These are phyloP conservation scores for Vitis amurensis DNA, from an alignment of 164 flowering plant genomes.

Conservation along the genomic window DNA sequence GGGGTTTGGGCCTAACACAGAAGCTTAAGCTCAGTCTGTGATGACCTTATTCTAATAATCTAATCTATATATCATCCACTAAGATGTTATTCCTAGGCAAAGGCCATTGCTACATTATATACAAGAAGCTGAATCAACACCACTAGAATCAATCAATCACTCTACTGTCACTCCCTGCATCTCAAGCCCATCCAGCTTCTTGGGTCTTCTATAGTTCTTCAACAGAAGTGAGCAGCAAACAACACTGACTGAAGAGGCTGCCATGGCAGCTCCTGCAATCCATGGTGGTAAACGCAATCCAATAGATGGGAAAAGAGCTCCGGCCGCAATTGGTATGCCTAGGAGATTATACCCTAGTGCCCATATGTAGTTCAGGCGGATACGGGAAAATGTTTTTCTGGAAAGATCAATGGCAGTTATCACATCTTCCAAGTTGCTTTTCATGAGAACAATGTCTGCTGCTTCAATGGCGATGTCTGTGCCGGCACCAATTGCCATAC, in stretches of 20 bases:
- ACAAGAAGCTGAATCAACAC: no score
- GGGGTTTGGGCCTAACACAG: no score
- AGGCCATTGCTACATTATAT: no score
- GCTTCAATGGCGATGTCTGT: conserved; percentile 79
- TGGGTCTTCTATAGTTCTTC: conserved; percentile 53
- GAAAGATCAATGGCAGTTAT: conserved; percentile 73
- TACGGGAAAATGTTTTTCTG: conserved; percentile 54
- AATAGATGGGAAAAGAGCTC: conserved; percentile 50
- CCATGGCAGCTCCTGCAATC: conserved; percentile 83
- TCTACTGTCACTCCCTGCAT: conserved; percentile 38
- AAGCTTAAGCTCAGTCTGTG: no score
- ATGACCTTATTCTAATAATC: no score
- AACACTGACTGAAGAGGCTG: conserved; percentile 70
- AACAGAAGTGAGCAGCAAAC: conserved; percentile 54
- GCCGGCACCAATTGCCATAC: conserved; percentile 83
- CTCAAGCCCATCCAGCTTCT: conserved; percentile 35
- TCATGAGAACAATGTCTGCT: conserved; percentile 70
- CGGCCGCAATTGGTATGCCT: conserved; percentile 73
- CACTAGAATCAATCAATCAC: conserved; percentile 4
- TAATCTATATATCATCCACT: no score
- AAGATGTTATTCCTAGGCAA: no score
- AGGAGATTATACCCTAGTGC: conserved; percentile 63
- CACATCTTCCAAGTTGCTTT: conserved; percentile 68
- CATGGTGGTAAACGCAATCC: conserved; percentile 64
- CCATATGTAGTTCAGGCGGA: conserved; percentile 65